Evolutionary conservation across 108 stramenopile genomes (phyloP).

Genomic region (Nannochloropsis gaditana): DNA sequence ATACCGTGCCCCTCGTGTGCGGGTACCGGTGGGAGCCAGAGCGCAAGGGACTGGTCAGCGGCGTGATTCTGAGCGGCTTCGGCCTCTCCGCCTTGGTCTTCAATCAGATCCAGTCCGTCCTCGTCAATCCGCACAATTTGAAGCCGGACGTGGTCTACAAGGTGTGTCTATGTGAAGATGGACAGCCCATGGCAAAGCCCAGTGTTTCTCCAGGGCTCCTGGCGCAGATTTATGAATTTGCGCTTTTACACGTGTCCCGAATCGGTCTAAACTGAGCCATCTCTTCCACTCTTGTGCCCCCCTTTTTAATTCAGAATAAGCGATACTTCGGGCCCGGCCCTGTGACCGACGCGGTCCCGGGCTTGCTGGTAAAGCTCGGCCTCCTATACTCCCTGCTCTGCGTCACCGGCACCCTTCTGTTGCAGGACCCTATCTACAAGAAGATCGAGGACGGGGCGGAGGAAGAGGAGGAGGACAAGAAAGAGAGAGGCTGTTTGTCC

Average conservation of each 20-base stretch:
- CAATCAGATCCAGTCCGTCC: conserved; percentile 21
- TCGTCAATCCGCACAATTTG: conserved; percentile 25
- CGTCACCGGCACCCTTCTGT: background rate
- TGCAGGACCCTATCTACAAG: background rate
- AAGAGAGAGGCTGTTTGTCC: background rate
- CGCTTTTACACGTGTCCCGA: too few relatives aligned
- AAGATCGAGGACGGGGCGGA: background rate
- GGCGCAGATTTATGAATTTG: too few relatives aligned
- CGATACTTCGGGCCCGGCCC: background rate
- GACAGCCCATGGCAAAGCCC: too few relatives aligned
- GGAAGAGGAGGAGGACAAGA: background rate
- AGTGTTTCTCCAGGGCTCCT: too few relatives aligned
- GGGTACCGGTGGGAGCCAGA: conserved; percentile 37
- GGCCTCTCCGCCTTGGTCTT: conserved; percentile 32
- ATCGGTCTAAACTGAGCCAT: too few relatives aligned
- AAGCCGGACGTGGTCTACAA: conserved; percentile 24
- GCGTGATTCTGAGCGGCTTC: conserved; percentile 31
- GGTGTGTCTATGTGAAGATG: background rate
- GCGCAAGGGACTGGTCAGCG: conserved; percentile 32
- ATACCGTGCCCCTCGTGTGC: conserved; percentile 37
- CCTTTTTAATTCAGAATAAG: background rate
- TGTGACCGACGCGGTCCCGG: background rate
- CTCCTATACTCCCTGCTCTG: background rate
- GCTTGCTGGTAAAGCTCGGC: background rate
- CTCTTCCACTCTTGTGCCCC: too few relatives aligned